Evolutionary conservation across 1,284 basidiomycete species (phyloP).

Genomic region (Mycosarcoma mackinlayi): DNA sequence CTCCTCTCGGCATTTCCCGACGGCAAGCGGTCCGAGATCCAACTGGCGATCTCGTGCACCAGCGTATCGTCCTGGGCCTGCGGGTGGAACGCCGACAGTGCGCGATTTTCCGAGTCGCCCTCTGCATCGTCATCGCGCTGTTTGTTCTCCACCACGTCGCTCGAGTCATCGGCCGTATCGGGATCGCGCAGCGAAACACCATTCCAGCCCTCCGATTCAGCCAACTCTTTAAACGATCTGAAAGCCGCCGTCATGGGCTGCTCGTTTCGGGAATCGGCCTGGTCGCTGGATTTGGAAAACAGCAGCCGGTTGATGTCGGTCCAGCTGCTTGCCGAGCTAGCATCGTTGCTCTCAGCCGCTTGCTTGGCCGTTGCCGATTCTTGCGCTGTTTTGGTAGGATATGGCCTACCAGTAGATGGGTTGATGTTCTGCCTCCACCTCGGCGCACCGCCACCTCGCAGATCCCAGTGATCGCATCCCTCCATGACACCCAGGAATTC

Average conservation of each 20-base stretch:
- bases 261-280: constrained; percentile 3
- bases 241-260: constrained; percentile 17
- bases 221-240: constrained; percentile 27
- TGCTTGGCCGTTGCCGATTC: constrained; percentile 18
- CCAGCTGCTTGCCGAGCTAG: constrained; percentile 40
- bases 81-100: constrained; percentile 40
- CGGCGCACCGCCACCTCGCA: constrained; percentile 78
- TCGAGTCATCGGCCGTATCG: constrained; percentile 14
- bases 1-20: constrained; percentile 52
- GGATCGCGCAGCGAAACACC: constrained; percentile 42
- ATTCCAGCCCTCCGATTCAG: constrained; percentile 34
- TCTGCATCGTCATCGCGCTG: constrained; percentile 20
- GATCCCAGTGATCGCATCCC: constrained; percentile 95
- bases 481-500: constrained; percentile 84
- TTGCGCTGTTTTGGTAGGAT: constrained; percentile 23
- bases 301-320: constrained; percentile 59
- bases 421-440: constrained; percentile 63
- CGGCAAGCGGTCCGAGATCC: constrained; percentile 64
- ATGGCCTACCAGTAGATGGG: constrained; percentile 57
- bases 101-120: constrained; percentile 13
- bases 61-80: constrained; percentile 45
- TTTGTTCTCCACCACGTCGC: constrained; percentile 1
- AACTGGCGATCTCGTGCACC: constrained; percentile 57
- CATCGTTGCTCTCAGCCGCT: constrained; percentile 1
- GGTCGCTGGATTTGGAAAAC: constrained; percentile 35